A percentile compares a stretch with the other conserved stretches of the same genome.
These are phyloP conservation scores for Infundibulicybe gibba DNA, from an alignment of 768 basidiomycete species.

Conservation along the genomic window DNA sequence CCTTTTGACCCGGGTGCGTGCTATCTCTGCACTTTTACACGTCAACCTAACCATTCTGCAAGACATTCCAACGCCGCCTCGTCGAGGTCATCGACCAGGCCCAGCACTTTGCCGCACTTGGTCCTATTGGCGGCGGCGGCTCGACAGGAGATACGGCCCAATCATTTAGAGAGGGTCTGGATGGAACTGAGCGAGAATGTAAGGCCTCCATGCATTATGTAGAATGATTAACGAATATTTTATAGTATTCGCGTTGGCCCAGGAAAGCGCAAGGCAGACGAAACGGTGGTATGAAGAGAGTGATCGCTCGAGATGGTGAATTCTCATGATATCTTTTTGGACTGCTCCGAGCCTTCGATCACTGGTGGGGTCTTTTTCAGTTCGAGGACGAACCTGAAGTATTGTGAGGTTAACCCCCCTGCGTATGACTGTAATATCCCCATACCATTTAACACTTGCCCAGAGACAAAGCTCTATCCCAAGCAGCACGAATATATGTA, in stretches of 20 bases:
- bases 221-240: not conserved
- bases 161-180: conserved; percentile 86
- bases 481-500: conserved; percentile 67
- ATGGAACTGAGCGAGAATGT: conserved; percentile 92
- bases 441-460: conserved; percentile 80
- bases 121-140: conserved; percentile 51
- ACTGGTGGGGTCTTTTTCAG: conserved; percentile 34
- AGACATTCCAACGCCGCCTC: conserved; percentile 78
- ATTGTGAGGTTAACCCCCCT: conserved; percentile 7
- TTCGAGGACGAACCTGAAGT: conserved; percentile 64
- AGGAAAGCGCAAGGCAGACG: conserved; percentile 73
- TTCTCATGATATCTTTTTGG: conserved; percentile 28
- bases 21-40: not conserved
- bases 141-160: conserved; percentile 58
- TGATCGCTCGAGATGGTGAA: conserved; percentile 49
- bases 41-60: not conserved
- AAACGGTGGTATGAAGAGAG: conserved; percentile 85
- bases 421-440: conserved; percentile 5
- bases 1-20: conserved; percentile 62
- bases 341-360: conserved; percentile 11
- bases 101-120: conserved; percentile 79
- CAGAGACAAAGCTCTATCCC: conserved; percentile 65
- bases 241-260: conserved; percentile 81
- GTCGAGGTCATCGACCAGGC: conserved; percentile 84
- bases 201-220: conserved; percentile 25